Conservation (phyloP, 108 stramenopile species). For the Cyclotella cryptica region DNA sequence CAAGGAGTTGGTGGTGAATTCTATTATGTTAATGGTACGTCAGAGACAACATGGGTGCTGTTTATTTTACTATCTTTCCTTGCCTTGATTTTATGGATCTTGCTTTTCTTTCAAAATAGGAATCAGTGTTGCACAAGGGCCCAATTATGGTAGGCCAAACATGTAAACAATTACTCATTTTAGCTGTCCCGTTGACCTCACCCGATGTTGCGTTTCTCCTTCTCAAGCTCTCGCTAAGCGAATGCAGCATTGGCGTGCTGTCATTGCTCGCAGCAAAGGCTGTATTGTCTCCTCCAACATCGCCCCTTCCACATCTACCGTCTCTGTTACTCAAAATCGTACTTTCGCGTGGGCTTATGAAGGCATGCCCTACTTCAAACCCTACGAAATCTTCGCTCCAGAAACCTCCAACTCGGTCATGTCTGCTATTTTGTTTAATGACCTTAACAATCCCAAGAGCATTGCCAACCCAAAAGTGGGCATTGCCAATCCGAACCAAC, state of each 20-base stretch:
- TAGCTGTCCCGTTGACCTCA: background rate
- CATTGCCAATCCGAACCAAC: conserved; percentile 92
- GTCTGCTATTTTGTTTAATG: conserved; percentile 93
- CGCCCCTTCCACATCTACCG: conserved; percentile 97
- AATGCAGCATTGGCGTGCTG: conserved; percentile 98
- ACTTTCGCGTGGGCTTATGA: conserved; percentile 99
- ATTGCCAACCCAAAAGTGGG: conserved; percentile 77
- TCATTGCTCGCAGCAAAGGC: conserved; percentile 90
- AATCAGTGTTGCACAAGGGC: conserved; percentile 96
- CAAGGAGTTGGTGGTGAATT: conserved; percentile 63
- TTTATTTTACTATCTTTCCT: too few relatives aligned
- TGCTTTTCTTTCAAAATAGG: conserved; percentile 59
- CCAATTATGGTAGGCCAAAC: conserved; percentile 77
- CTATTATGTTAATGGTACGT: conserved; percentile 53
- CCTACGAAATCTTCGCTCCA: conserved; percentile 96
- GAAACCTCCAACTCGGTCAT: conserved; percentile 98
- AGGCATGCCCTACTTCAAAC: conserved; percentile 96
- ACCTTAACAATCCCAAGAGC: conserved; percentile 84
- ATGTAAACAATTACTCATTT: background rate
- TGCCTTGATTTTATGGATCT: background rate
- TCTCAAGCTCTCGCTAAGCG: conserved; percentile 92
- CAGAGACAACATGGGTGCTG: background rate
- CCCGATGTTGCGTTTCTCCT: background rate
- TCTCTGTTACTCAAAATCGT: conserved; percentile 91
- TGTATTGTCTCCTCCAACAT: conserved; percentile 95